These are phyloP conservation scores for Grosmannia clavigera DNA, from an alignment of 2,329 filamentous ascomycete species.

Conservation along the genomic window DNA sequence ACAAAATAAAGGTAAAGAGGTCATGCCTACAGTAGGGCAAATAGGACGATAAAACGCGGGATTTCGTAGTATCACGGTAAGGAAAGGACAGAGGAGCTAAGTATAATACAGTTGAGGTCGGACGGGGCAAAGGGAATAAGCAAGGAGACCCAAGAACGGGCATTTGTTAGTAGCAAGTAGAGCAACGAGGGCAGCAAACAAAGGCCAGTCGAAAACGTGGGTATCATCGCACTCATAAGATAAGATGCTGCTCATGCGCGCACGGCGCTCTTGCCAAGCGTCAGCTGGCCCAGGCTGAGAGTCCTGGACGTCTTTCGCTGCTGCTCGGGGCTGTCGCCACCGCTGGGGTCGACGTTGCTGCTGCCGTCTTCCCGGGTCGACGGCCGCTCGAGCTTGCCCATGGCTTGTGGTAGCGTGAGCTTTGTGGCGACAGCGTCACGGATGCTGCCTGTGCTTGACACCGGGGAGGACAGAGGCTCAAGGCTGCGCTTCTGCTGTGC, in stretches of 20 bases:
- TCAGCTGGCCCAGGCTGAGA: conserved; percentile 51
- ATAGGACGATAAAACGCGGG: neutral
- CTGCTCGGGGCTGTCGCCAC: conserved; percentile 19
- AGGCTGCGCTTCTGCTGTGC: conserved; percentile 19
- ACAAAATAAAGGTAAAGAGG: neutral
- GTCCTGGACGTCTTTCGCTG: conserved; percentile 47
- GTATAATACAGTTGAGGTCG: no score
- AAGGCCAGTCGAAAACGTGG: neutral
- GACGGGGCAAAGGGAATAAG: no score
- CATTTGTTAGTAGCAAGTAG: no score
- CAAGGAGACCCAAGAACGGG: no score
- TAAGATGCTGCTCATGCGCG: neutral
- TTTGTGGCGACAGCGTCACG: conserved; percentile 5
- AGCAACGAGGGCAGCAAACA: no score
- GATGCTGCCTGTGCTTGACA: conserved; percentile 6
- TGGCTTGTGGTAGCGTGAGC: conserved; percentile 7
- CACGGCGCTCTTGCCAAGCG: conserved; percentile 17
- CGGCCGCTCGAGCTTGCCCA: neutral
- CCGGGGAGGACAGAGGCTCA: conserved; percentile 11
- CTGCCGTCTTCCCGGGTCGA: conserved; percentile 12
- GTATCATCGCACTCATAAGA: neutral
- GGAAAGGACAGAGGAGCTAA: no score
- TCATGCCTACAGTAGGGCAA: no score
- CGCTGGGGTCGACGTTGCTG: conserved; percentile 17
- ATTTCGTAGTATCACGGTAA: no score